Percentiles rank a stretch among this genome's conserved stretches.
These are phyloP conservation scores for Yamadazyma taylorii DNA, from an alignment of 1,139 yeast species.

Conservation along the genomic window DNA sequence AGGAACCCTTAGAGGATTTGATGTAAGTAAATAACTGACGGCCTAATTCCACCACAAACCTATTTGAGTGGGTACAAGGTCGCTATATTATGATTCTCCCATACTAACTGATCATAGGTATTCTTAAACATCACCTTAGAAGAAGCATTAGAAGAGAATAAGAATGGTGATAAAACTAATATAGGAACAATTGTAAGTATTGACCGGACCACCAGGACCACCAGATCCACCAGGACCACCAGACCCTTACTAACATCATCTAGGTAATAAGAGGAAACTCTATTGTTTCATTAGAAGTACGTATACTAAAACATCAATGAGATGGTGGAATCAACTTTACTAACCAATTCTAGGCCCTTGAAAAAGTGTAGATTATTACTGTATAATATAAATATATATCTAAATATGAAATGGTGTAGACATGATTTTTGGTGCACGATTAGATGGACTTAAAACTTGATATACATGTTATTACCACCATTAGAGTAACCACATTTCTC, in stretches of 20 bases:
- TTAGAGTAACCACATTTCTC: constrained; percentile 74
- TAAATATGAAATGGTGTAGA: too few relatives aligned
- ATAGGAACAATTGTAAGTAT: constrained; percentile 55
- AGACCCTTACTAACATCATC: constrained; percentile 27
- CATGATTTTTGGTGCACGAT: too few relatives aligned
- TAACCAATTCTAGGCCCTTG: constrained; percentile 31
- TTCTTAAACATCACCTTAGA: constrained; percentile 74
- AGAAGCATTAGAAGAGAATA: constrained; percentile 65
- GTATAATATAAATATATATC: constrained; percentile 19
- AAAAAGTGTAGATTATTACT: constrained; percentile 19
- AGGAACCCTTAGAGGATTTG: constrained; percentile 79
- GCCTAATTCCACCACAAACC: too few relatives aligned
- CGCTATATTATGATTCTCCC: too few relatives aligned
- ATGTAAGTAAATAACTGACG: constrained; percentile 52
- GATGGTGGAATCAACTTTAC: too few relatives aligned
- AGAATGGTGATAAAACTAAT: constrained; percentile 49
- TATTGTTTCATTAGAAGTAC: constrained; percentile 55
- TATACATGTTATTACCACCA: constrained; percentile 74
- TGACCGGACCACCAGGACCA: too few relatives aligned
- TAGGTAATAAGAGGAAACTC: constrained; percentile 62
- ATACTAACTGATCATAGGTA: constrained; percentile 33
- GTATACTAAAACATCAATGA: constrained; percentile 24
- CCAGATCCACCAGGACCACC: too few relatives aligned
- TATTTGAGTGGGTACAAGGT: too few relatives aligned
- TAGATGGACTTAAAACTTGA: constrained; percentile 11